Evolutionary conservation across 345 rosid genomes (phyloP).

Genomic region (Cochlearia excelsa): DNA sequence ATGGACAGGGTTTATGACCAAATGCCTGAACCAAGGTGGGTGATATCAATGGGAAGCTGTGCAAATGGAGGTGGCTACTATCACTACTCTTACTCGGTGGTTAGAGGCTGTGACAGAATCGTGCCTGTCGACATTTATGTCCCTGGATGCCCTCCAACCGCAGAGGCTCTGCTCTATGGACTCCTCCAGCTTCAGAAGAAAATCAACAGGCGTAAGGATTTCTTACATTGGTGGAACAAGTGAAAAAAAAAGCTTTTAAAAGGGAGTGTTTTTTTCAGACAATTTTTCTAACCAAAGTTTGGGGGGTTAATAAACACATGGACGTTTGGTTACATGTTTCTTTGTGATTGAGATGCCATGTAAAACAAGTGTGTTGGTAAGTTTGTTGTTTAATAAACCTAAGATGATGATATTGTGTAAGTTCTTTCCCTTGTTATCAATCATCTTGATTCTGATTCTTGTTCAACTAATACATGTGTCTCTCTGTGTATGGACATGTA

Average conservation of each 20-base stretch:
- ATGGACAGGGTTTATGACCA: conserved; percentile 93
- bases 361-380: conserved; percentile 19
- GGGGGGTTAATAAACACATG: conserved; percentile 28
- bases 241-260: conserved; percentile 37
- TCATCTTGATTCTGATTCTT: too few relatives aligned
- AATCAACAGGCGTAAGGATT: conserved; percentile 96
- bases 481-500: too few relatives aligned
- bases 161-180: conserved; percentile 92
- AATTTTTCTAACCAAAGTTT: conserved; percentile 18
- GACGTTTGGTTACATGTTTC: conserved; percentile 29
- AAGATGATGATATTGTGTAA: conserved; percentile 18
- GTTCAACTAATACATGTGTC: too few relatives aligned
- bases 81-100: conserved; percentile 96
- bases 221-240: conserved; percentile 92
- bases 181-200: conserved; percentile 94
- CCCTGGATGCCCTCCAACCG: conserved; percentile 98
- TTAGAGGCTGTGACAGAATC: conserved; percentile 94
- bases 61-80: conserved; percentile 99
- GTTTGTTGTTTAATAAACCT: conserved; percentile 24
- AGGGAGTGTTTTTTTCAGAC: conserved; percentile 13
- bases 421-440: not conserved
- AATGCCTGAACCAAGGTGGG: conserved; percentile 99
- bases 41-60: conserved; percentile 97
- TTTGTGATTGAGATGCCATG: conserved; percentile 37
- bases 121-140: conserved; percentile 96